Conservation (phyloP, 257 asterid species). For the Nicotiana noctiflora region DNA sequence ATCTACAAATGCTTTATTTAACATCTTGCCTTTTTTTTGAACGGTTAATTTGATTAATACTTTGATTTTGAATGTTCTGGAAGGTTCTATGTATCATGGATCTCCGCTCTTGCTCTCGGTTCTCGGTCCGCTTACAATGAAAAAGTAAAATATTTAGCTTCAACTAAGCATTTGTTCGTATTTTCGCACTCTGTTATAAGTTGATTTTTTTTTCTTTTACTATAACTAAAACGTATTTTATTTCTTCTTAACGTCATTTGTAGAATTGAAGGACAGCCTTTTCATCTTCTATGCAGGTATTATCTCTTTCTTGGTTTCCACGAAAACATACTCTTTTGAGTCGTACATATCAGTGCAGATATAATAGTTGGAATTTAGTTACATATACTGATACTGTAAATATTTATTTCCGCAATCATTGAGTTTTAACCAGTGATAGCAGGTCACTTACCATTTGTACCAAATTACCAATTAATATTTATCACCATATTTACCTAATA, state of each 20-base stretch:
- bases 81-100: slow-evolving; percentile 98
- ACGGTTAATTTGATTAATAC: not conserved
- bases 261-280: slow-evolving; percentile 61
- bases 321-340: not conserved
- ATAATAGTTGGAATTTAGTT: too few relatives aligned
- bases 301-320: not conserved
- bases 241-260: not conserved
- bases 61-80: slow-evolving; percentile 8
- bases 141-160: slow-evolving; percentile 33
- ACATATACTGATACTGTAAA: too few relatives aligned
- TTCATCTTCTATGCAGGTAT: slow-evolving; percentile 78
- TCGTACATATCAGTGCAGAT: not conserved
- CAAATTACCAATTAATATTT: too few relatives aligned
- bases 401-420: too few relatives aligned
- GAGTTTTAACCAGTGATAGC: too few relatives aligned
- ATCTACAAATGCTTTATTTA: not conserved
- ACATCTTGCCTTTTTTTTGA: not conserved
- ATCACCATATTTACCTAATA: too few relatives aligned
- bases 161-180: not conserved
- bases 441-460: too few relatives aligned
- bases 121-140: slow-evolving; percentile 75
- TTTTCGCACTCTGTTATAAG: not conserved
- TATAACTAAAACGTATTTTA: not conserved
- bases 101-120: slow-evolving; percentile 74
- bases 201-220: not conserved